Conservation (phyloP, 1,139 yeast species). For the Oligophagozyma castellii region DNA sequence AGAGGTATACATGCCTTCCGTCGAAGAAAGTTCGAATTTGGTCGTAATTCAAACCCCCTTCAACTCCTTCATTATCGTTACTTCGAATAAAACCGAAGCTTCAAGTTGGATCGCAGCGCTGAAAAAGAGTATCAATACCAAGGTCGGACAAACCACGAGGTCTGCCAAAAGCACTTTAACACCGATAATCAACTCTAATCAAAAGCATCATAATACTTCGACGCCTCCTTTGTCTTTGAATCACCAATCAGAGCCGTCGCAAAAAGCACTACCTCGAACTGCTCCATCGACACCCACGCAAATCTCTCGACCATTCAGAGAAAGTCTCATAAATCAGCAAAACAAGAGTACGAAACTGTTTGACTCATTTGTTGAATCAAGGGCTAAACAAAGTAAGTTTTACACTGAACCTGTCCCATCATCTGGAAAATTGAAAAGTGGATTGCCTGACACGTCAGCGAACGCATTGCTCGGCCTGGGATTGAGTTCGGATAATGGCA, state of each 20-base stretch:
- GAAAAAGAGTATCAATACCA: neutral
- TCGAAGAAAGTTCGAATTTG: slow-evolving; percentile 5
- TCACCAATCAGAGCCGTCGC: no score
- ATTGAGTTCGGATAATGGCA: slow-evolving; percentile 17
- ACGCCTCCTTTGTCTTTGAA: neutral
- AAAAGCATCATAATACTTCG: neutral
- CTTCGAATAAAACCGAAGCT: slow-evolving; percentile 11
- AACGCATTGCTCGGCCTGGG: slow-evolving; percentile 13
- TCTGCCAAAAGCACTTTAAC: neutral
- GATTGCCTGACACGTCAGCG: slow-evolving; percentile 21
- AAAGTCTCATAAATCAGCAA: neutral
- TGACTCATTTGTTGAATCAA: slow-evolving; percentile 22
- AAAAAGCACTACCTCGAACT: no score
- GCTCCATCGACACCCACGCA: slow-evolving; percentile 1
- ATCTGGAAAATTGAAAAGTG: slow-evolving; percentile 23
- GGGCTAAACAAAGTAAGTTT: slow-evolving; percentile 17
- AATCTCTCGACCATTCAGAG: slow-evolving; percentile 2
- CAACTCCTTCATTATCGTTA: slow-evolving; percentile 17
- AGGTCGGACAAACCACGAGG: neutral
- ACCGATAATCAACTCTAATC: neutral
- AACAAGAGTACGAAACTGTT: slow-evolving; percentile 17
- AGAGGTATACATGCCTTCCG: slow-evolving; percentile 12
- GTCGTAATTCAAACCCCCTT: slow-evolving; percentile 21
- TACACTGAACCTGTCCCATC: slow-evolving; percentile 17
- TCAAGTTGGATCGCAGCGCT: slow-evolving; percentile 1